Percentiles rank a stretch among this genome's conserved stretches.
phyloP scores from a whole-genome alignment of 2,329 filamentous ascomycete genomes.

The Trichoderma guizhouense region DNA sequence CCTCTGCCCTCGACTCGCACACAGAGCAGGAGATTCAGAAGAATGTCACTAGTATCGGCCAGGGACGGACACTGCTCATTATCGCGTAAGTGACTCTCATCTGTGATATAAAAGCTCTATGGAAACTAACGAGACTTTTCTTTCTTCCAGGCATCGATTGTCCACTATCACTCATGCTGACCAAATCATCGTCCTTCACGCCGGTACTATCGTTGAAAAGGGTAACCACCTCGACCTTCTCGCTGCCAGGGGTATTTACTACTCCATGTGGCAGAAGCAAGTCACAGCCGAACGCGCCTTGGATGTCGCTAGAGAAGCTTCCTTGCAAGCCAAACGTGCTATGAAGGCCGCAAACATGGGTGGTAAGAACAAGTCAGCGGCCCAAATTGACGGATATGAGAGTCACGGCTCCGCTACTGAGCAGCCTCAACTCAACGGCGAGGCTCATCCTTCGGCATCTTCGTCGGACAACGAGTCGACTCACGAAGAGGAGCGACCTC shows the following conservation, averaged over 20 bases:
- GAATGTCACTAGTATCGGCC: slow-evolving; percentile 75
- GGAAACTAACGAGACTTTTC: slow-evolving; percentile 21
- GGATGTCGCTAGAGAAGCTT: slow-evolving; percentile 36
- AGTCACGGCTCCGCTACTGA: slow-evolving; percentile 46
- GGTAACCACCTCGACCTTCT: slow-evolving; percentile 78
- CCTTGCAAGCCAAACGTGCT: slow-evolving; percentile 34
- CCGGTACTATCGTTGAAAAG: slow-evolving; percentile 71
- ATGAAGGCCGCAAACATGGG: slow-evolving; percentile 51
- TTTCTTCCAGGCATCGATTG: slow-evolving; percentile 61
- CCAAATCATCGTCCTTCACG: slow-evolving; percentile 75
- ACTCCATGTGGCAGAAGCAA: slow-evolving; percentile 87
- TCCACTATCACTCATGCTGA: slow-evolving; percentile 84
- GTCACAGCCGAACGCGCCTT: slow-evolving; percentile 69
- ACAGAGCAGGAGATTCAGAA: slow-evolving; percentile 92
- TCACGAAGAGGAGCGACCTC: slow-evolving; percentile 10
- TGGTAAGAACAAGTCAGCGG: slow-evolving; percentile 37
- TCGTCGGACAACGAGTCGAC: slow-evolving; percentile 32
- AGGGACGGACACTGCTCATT: slow-evolving; percentile 87
- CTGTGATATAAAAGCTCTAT: background rate
- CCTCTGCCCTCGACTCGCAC: slow-evolving; percentile 84
- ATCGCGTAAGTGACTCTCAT: slow-evolving; percentile 65
- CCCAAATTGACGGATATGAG: slow-evolving; percentile 45
- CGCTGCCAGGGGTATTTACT: slow-evolving; percentile 67
- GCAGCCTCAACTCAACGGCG: slow-evolving; percentile 31
- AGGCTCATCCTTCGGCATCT: slow-evolving; percentile 28